phyloP scores from a whole-genome alignment of 2,329 filamentous ascomycete genomes.

The Fusarium sp. region DNA sequence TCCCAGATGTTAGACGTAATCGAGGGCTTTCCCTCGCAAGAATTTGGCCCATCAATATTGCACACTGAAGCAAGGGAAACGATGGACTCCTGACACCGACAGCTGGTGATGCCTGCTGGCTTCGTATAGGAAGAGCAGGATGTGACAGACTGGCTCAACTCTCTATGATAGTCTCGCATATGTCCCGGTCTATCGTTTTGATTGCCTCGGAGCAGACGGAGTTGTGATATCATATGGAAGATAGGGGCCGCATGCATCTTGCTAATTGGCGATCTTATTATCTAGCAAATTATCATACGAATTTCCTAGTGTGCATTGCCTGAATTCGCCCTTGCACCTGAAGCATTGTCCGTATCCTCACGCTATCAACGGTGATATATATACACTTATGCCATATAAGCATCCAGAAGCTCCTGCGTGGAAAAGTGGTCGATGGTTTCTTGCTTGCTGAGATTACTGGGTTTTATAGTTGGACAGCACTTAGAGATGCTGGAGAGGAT shows the following conservation, averaged over 20 bases:
- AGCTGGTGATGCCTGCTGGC: slow-evolving; percentile 5
- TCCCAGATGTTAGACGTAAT: slow-evolving; percentile 15
- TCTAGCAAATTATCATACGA: slow-evolving; percentile 6
- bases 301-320: slow-evolving; percentile 5
- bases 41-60: slow-evolving; percentile 6
- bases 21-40: neutral
- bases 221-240: slow-evolving; percentile 11
- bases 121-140: slow-evolving; percentile 1
- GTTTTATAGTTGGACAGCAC: neutral
- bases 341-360: neutral
- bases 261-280: neutral
- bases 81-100: slow-evolving; percentile 7
- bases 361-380: too few relatives aligned
- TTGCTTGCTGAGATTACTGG: slow-evolving; percentile 1
- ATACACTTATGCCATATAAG: slow-evolving; percentile 6
- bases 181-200: slow-evolving; percentile 6
- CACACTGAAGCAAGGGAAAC: slow-evolving; percentile 17
- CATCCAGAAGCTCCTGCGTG: slow-evolving; percentile 18
- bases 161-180: neutral
- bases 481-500: neutral
- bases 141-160: slow-evolving; percentile 6
- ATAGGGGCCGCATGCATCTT: slow-evolving; percentile 13
- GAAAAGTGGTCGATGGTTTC: slow-evolving; percentile 20
- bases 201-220: neutral
- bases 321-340: slow-evolving; percentile 18